phyloP scores from a whole-genome alignment of 805 yeast species.

The Blastobotrys terrestris region DNA sequence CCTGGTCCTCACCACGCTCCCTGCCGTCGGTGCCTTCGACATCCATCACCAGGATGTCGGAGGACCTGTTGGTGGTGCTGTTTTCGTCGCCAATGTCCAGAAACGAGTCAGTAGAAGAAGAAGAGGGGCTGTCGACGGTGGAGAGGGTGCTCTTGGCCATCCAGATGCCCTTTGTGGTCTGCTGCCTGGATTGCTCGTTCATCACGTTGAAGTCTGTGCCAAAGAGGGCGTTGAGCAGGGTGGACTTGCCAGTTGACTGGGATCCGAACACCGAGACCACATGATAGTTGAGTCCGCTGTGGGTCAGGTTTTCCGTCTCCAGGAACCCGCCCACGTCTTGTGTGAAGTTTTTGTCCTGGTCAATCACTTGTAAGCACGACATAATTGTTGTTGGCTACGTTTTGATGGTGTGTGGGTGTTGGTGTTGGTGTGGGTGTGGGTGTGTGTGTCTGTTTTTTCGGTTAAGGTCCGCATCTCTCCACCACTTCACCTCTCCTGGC shows the following conservation, averaged over 20 bases:
- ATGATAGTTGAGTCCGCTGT: slow-evolving; percentile 70
- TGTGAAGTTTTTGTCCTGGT: slow-evolving; percentile 54
- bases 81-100: slow-evolving; percentile 1
- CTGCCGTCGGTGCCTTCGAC: slow-evolving; percentile 99
- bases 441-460: too few species aligned
- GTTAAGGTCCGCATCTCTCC: too few species aligned
- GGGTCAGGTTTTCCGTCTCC: slow-evolving; percentile 30
- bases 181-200: slow-evolving; percentile 82
- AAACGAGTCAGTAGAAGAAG: slow-evolving; percentile 1
- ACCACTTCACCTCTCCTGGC: too few species aligned
- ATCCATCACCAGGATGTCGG: slow-evolving; percentile 72
- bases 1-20: slow-evolving; percentile 97
- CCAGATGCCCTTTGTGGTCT: slow-evolving; percentile 87
- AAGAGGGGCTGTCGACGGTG: slow-evolving; percentile 1
- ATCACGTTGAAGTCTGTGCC: slow-evolving; percentile 87
- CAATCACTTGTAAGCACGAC: slow-evolving; percentile 50
- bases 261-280: slow-evolving; percentile 95
- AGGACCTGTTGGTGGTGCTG: slow-evolving; percentile 3
- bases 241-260: slow-evolving; percentile 94
- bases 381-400: too few species aligned
- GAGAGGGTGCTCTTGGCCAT: slow-evolving; percentile 45
- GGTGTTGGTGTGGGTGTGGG: too few species aligned
- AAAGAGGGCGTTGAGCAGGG: slow-evolving; percentile 78
- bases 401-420: too few species aligned
- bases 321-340: slow-evolving; percentile 30